phyloP scores from a whole-genome alignment of 345 rosid species.

The Zanthoxylum bungeanum region DNA sequence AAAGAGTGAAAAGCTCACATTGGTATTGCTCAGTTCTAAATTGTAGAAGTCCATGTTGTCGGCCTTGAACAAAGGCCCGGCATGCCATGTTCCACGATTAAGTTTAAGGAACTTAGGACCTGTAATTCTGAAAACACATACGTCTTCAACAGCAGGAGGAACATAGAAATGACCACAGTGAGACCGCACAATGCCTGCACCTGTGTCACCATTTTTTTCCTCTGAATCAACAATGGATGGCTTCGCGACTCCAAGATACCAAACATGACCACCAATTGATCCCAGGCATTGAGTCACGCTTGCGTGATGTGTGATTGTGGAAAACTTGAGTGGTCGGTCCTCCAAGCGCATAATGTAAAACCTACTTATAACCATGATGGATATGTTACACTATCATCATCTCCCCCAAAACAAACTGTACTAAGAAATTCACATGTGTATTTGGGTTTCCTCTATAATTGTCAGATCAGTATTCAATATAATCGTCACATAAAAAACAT shows the following conservation, averaged over 20 bases:
- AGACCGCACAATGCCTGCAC: slow-evolving; percentile 27
- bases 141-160: slow-evolving; percentile 61
- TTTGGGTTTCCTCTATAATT: not conserved
- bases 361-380: slow-evolving; percentile 24
- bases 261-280: slow-evolving; percentile 62
- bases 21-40: slow-evolving; percentile 74
- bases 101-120: slow-evolving; percentile 77
- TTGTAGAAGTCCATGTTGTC: slow-evolving; percentile 74
- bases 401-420: not conserved
- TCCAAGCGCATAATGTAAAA: slow-evolving; percentile 58
- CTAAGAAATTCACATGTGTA: not conserved
- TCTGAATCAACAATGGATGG: slow-evolving; percentile 42
- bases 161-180: slow-evolving; percentile 51
- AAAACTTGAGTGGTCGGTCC: slow-evolving; percentile 41
- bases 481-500: not conserved
- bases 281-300: slow-evolving; percentile 90
- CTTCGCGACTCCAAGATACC: slow-evolving; percentile 85
- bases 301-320: slow-evolving; percentile 71
- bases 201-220: slow-evolving; percentile 8
- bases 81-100: slow-evolving; percentile 81
- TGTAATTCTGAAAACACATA: slow-evolving; percentile 52
- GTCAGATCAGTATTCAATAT: not conserved
- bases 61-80: slow-evolving; percentile 61
- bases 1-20: slow-evolving; percentile 41
- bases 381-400: not conserved